Evolutionary conservation across 1,139 yeast species (phyloP), one percentile per base, ranked within the genome.

Genomic region (Pneumocystis canis): DNA sequence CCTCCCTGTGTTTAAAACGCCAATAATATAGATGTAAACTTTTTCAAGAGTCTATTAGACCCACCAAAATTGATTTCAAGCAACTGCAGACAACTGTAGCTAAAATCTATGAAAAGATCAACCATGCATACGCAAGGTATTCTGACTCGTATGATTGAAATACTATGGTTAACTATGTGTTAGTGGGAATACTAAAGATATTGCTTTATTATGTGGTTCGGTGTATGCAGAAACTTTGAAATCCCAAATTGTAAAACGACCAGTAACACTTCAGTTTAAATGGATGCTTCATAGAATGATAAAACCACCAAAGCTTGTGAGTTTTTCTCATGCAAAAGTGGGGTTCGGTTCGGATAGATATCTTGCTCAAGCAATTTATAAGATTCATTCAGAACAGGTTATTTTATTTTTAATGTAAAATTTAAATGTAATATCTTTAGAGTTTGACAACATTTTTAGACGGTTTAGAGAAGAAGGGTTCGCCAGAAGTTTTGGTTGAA

Each of bases 91-190:
- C 30, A 32, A 53, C 60, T 5, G 65, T 66, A 5, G 60, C 37
- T 20, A 31, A 28, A 14, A 47, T 58, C 16, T 65, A 65, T 54
- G 59, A 56, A 18, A 62, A 60, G 9, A 7, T 65, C 16, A 64
- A 65, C 47, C 33, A 60, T 31, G 65, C 61, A 16, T 65, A 65
- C 47, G 67, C 67, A 14, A 58, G 28, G 67, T 65, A 65, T 40
- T 18, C 18, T 40, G 20, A 2, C 18, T 6, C 6, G 7, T 33
- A 40, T 16, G 7, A 18, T n/a, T 40, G n/a, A 5, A 5, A 9
- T 40, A 18, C 3, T 40, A 14, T 40, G n/a, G 5, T 5, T 40
- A 6, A 40, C 28, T 18, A 40, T 18, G 7, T 3, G n/a, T 18
- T 40, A 40, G 53, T 4, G 53, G 53, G 25, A 4, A 40, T 40